phyloP scores from a whole-genome alignment of 805 yeast species.

The Zygoascus flipseniorum region DNA sequence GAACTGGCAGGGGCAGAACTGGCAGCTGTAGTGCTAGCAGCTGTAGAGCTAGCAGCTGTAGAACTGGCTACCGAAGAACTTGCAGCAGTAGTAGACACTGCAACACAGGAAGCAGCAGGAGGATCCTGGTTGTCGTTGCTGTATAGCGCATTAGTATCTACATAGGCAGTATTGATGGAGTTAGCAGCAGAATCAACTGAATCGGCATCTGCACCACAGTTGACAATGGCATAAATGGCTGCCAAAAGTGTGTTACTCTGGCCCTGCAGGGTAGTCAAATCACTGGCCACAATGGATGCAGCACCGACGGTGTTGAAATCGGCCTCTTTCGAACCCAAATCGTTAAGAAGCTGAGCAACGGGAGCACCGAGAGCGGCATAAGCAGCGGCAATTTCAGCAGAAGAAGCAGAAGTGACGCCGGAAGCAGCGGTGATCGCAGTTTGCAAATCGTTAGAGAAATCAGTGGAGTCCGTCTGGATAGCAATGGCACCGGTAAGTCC shows the following conservation, averaged over 20 bases:
- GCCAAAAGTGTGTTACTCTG: constrained; percentile 1
- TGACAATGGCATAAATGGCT: constrained; percentile 6
- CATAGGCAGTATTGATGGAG: constrained; percentile 6
- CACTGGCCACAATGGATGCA: constrained; percentile 9
- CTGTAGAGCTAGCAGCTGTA: constrained; percentile 3
- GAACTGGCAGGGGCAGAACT: constrained; percentile 10
- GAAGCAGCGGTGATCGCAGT: constrained; percentile 7
- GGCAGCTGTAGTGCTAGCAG: constrained; percentile 11
- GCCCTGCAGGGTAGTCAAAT: constrained; percentile 6
- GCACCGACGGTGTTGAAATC: constrained; percentile 21
- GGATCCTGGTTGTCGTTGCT: constrained; percentile 1
- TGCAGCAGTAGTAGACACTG: constrained; percentile 8
- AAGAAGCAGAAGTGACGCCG: constrained; percentile 11
- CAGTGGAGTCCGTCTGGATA: constrained; percentile 21
- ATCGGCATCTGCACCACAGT: constrained; percentile 11
- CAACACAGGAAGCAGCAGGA: constrained; percentile 3
- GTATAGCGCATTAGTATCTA: constrained; percentile 7
- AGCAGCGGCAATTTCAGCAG: constrained; percentile 7
- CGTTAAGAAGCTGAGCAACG: constrained; percentile 11
- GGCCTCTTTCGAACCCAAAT: constrained; percentile 18
- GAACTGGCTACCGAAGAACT: constrained; percentile 12
- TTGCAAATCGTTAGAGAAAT: constrained; percentile 17
- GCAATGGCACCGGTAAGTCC: constrained; percentile 25
- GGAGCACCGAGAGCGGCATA: constrained; percentile 7
- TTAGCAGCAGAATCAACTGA: constrained; percentile 10